Evolutionary conservation across 2,329 filamentous ascomycete species (phyloP).

Genomic region (Claviceps arundinis): DNA sequence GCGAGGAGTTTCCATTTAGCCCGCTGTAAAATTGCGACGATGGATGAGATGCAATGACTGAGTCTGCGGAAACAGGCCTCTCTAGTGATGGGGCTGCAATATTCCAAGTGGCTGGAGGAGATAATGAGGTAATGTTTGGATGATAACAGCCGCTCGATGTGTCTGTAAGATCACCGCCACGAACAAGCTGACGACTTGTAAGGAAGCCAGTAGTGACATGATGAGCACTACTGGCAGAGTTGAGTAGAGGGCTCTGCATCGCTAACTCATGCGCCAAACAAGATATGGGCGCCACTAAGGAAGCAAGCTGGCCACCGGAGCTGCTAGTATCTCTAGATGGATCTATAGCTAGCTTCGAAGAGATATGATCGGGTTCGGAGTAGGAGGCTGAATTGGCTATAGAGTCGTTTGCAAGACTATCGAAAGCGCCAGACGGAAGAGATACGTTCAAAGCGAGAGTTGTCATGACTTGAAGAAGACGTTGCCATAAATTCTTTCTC

Average conservation of each 20-base stretch:
- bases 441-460: constrained; percentile 29
- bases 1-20: constrained; percentile 24
- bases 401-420: constrained; percentile 15
- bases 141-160: background rate
- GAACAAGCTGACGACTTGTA: background rate
- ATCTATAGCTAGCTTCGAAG: background rate
- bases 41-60: constrained; percentile 17
- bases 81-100: constrained; percentile 13
- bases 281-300: background rate
- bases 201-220: background rate
- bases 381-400: constrained; percentile 1
- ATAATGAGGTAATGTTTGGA: constrained; percentile 6
- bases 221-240: background rate
- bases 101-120: constrained; percentile 3
- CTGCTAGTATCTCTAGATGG: background rate
- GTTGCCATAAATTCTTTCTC: background rate
- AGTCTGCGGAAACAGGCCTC: constrained; percentile 18
- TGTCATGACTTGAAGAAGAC: constrained; percentile 18
- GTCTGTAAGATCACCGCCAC: background rate
- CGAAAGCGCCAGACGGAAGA: constrained; percentile 25
- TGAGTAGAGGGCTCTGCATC: background rate
- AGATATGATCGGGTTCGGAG: constrained; percentile 3
- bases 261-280: background rate
- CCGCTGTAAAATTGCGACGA: constrained; percentile 24
- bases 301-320: background rate